Conservation (phyloP, 768 basidiomycete species). For the Russula brevipes region DNA sequence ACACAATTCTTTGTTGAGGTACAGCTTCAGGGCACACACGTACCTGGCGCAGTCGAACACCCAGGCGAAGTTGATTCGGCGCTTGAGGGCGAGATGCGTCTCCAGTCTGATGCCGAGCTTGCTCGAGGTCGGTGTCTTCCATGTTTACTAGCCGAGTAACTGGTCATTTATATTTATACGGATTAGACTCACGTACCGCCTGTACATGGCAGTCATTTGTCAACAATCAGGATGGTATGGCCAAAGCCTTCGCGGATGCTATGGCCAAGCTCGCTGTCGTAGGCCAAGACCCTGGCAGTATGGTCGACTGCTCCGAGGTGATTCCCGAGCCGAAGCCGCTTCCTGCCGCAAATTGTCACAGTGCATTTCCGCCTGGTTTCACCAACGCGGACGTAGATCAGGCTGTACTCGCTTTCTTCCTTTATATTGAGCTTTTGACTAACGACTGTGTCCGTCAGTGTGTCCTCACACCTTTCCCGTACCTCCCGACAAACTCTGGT, state of each 20-base stretch:
- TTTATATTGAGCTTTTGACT: neutral
- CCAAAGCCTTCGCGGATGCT: constrained; percentile 35
- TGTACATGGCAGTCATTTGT: constrained; percentile 46
- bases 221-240: constrained; percentile 26
- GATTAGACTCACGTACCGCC: constrained; percentile 41
- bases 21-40: constrained; percentile 14
- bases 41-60: neutral
- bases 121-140: constrained; percentile 22
- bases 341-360: constrained; percentile 20
- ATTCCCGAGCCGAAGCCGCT: constrained; percentile 36
- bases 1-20: constrained; percentile 30
- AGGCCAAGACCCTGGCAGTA: constrained; percentile 35
- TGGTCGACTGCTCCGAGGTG: constrained; percentile 45
- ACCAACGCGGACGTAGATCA: constrained; percentile 27
- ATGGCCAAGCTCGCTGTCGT: constrained; percentile 42
- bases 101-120: constrained; percentile 18
- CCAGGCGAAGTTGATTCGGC: neutral
- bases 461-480: constrained; percentile 35
- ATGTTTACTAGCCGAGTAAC: neutral
- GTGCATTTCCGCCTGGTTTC: constrained; percentile 26
- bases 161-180: neutral
- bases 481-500: constrained; percentile 32
- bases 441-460: constrained; percentile 27
- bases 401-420: constrained; percentile 6
- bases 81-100: constrained; percentile 9